These are phyloP conservation scores for Blastocystis sp. DNA, from an alignment of 352 stramenopile species.

Conservation along the genomic window DNA sequence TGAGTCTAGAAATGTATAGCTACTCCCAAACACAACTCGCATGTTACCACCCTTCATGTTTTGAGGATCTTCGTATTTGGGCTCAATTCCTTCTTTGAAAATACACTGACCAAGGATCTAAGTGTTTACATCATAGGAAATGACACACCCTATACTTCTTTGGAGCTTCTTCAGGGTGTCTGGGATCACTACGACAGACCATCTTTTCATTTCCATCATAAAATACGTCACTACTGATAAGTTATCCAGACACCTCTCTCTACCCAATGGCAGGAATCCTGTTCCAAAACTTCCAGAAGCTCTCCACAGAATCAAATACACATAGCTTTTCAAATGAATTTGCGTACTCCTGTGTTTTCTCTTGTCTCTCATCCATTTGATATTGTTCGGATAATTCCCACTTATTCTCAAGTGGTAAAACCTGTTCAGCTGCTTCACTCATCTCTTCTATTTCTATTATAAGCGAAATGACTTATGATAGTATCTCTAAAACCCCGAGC, in stretches of 20 bases:
- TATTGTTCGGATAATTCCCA: constrained; percentile 83
- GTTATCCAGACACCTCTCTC: not conserved
- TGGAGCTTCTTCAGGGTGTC: not conserved
- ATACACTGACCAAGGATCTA: constrained; percentile 69
- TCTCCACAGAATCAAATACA: constrained; percentile 80
- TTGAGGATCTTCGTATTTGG: constrained; percentile 83
- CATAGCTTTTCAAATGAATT: constrained; percentile 83
- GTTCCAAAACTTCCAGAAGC: constrained; percentile 86
- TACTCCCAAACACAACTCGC: constrained; percentile 11
- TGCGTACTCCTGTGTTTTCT: constrained; percentile 78
- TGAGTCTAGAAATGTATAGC: not conserved
- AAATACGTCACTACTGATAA: constrained; percentile 35
- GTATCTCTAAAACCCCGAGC: not conserved
- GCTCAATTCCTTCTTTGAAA: constrained; percentile 82
- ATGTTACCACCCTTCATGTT: constrained; percentile 82
- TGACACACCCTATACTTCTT: not conserved
- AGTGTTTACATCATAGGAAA: not conserved
- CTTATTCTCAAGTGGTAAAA: constrained; percentile 77
- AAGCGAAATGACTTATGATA: not conserved
- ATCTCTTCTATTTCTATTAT: constrained; percentile 61
- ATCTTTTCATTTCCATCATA: constrained; percentile 60
- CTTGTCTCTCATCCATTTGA: constrained; percentile 72
- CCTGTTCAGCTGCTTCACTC: constrained; percentile 73
- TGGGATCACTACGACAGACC: constrained; percentile 2
- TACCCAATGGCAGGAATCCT: constrained; percentile 75